Percentiles rank a stretch among this genome's conserved stretches.
These are phyloP conservation scores for Didymellaceae sp. DNA, from an alignment of 2,329 filamentous ascomycete genomes.

Conservation along the genomic window DNA sequence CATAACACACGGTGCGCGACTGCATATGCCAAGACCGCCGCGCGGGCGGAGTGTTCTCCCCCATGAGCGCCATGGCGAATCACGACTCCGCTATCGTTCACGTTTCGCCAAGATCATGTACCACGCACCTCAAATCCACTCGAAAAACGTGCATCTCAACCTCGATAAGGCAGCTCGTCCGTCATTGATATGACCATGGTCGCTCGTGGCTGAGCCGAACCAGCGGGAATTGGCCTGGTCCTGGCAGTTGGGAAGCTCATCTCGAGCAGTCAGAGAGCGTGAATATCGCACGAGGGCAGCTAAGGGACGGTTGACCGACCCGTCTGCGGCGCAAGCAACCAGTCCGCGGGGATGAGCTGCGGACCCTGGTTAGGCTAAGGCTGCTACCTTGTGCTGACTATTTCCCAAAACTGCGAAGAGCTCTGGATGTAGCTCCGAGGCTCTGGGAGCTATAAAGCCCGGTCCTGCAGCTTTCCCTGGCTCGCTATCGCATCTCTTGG, in stretches of 20 bases:
- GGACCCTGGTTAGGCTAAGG: constrained; percentile 19
- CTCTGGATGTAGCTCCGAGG: constrained; percentile 31
- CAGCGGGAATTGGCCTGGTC: constrained; percentile 26
- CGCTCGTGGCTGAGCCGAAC: constrained; percentile 24
- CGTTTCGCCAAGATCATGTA: constrained; percentile 31
- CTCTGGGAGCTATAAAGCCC: constrained; percentile 39
- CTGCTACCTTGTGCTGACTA: constrained; percentile 7
- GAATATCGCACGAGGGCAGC: constrained; percentile 39
- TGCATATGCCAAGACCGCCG: constrained; percentile 24
- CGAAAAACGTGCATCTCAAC: constrained; percentile 20
- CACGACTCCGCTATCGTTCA: constrained; percentile 21
- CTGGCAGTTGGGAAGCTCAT: constrained; percentile 27
- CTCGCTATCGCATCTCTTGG: constrained; percentile 26
- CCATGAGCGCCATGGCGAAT: constrained; percentile 22
- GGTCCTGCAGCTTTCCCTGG: constrained; percentile 20
- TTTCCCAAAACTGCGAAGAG: constrained; percentile 7
- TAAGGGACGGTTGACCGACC: constrained; percentile 18
- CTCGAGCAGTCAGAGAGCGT: constrained; percentile 41
- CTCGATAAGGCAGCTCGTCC: constrained; percentile 37
- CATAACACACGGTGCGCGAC: constrained; percentile 19
- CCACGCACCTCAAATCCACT: constrained; percentile 13
- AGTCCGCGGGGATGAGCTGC: constrained; percentile 20
- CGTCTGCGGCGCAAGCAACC: constrained; percentile 20
- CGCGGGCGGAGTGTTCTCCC: constrained; percentile 9
- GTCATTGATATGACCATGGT: constrained; percentile 25